Base-by-base conservation (phyloP, 108 stramenopile genomes). In the Schizochytrium sp. region DNA sequence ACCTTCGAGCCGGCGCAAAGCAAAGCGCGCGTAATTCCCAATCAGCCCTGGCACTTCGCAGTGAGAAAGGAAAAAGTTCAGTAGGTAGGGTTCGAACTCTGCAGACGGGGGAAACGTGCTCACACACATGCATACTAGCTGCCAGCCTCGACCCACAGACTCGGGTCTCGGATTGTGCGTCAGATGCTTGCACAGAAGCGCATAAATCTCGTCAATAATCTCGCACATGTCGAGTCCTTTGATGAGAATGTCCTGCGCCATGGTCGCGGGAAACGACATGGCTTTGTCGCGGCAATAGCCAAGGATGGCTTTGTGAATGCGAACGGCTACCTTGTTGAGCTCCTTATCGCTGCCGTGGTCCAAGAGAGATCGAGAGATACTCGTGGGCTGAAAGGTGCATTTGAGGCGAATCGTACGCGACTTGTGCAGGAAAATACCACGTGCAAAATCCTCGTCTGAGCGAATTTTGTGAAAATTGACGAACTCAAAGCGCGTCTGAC, bases 211-310 rank as follows among this genome's bases (percentile, higher is more conserved):
- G 90, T 95, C 92, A 57, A 92, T 89, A 29, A 95, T 44, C 71
- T 90, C 90, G 34, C 91, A 90, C 55, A 88, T 89, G 58, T 95
- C 94, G 21, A 94, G 90, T 0, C 94, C 94, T 90, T 94, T 94
- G 60, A 90, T 72, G 29, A 95, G 90, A 76, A 95, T 93, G 87
- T 95, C 94, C 58, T 94, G 93, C 8, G 94, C 94, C 53, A 95
- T 90, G 18, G 92, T 95, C 25, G 94, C 94, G 5, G 94, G 93
- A 92, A 94, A 95, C 87, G 91, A 87, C 93, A 95, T 92, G 63
- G 92, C 90, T 89, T 94, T 94, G 90, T 95, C 94, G 23, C 93
- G 92, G 90, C 93, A 93, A 93, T 95, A 95, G n/a, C 94, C 94
- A 6, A 95, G 91, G 29, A 95, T 53, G 57, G 91, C 90, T 92